These are phyloP conservation scores for Vitis hybrid DNA, from an alignment of 177 flowering plant species.

Conservation along the genomic window DNA sequence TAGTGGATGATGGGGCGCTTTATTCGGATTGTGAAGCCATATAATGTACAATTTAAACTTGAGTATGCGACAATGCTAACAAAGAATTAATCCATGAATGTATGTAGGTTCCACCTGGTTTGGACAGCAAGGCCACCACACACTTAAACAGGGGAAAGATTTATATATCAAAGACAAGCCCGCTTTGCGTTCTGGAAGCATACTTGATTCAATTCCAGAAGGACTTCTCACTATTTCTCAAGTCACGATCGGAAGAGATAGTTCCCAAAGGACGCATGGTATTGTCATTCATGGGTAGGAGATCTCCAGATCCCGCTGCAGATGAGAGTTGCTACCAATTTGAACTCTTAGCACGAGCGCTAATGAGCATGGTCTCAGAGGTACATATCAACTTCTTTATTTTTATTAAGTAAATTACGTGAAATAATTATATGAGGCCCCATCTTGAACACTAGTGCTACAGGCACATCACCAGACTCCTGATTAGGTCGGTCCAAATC, in stretches of 20 bases:
- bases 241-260: slow-evolving; percentile 25
- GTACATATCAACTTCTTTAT: slow-evolving; percentile 2
- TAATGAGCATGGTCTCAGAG: slow-evolving; percentile 28
- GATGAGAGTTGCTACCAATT: slow-evolving; percentile 23
- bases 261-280: slow-evolving; percentile 29
- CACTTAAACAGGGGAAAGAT: slow-evolving; percentile 29
- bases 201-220: slow-evolving; percentile 27
- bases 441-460: no score
- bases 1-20: no score
- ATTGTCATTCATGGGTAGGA: slow-evolving; percentile 29
- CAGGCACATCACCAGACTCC: no score
- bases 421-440: no score
- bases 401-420: no score
- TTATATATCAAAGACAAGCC: slow-evolving; percentile 34
- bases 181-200: slow-evolving; percentile 21
- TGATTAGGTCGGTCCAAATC: no score
- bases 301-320: slow-evolving; percentile 15
- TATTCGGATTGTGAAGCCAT: no score
- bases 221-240: slow-evolving; percentile 24
- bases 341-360: slow-evolving; percentile 30
- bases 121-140: slow-evolving; percentile 6
- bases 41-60: no score
- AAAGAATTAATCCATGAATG: no score
- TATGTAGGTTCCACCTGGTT: slow-evolving; percentile 25
- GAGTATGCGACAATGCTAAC: no score